Conservation (phyloP, 2,329 filamentous ascomycete species). For the Aspergillus hortae region DNA sequence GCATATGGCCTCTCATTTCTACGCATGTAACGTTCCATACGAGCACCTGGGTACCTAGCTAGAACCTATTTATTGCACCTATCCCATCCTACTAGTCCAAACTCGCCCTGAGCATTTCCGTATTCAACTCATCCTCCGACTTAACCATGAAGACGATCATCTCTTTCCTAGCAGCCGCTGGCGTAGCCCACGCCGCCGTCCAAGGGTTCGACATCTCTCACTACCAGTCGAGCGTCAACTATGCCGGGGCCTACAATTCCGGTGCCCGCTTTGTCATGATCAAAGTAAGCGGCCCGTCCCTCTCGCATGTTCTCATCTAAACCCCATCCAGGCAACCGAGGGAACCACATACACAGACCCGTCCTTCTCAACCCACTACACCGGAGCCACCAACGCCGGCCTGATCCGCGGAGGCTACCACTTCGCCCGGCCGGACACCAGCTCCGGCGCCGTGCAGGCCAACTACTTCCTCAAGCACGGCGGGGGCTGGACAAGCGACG, state of each 20-base stretch:
- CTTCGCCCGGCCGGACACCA: conserved; percentile 48
- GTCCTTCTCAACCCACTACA: conserved; percentile 49
- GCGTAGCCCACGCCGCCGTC: conserved; percentile 19
- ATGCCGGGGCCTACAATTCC: conserved; percentile 21
- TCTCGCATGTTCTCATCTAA: not conserved
- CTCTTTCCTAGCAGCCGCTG: conserved; percentile 16
- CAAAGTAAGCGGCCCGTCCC: conserved; percentile 19
- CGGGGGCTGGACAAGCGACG: conserved; percentile 52
- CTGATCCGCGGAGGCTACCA: conserved; percentile 56
- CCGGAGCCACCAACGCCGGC: conserved; percentile 47
- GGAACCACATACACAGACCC: conserved; percentile 45
- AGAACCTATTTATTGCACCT: no score
- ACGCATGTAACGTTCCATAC: no score
- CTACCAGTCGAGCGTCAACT: conserved; percentile 28
- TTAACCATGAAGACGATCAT: conserved; percentile 16
- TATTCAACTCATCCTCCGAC: not conserved
- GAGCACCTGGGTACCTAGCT: no score
- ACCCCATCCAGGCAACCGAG: conserved; percentile 45
- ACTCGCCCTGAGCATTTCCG: no score
- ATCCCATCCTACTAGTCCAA: no score
- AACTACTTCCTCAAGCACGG: conserved; percentile 51
- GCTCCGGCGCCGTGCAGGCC: conserved; percentile 47
- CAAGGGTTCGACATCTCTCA: conserved; percentile 33
- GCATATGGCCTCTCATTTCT: no score
- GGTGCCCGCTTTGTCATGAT: conserved; percentile 34